Evolutionary conservation across 2,329 filamentous ascomycete species (phyloP), one percentile per base, ranked within the genome.

Genomic region (Whalleya microplaca): DNA sequence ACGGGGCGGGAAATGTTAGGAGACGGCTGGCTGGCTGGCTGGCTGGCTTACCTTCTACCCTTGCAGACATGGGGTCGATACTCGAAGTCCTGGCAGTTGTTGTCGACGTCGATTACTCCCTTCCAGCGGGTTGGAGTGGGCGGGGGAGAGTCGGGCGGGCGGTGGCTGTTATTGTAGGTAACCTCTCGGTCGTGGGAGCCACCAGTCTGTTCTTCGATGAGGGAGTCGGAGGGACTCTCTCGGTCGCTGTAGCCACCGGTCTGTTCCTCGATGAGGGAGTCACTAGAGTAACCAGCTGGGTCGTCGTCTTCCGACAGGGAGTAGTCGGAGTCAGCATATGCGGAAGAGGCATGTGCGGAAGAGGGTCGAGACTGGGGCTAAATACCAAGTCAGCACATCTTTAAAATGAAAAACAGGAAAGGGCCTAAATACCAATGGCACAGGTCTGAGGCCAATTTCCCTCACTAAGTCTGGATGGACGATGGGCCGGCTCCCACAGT

Each of bases 401-500:
- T 20, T 9, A 40, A 21, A 42, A 10, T 29, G 27, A 20, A 3
- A 37, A n/a, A 40, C n/a, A 53, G 41, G 23, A 41, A 32, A 48
- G 43, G 37, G 27, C 62, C 70, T n/a, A 9, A 27, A 63, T 66
- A 80, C 78, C 64, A 67, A 57, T 10, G 74, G 71, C 16, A 73
- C 68, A 19, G 73, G 53, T 16, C 74, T 72, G 43, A 72, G 68
- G 3, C 79, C 78, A 16, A 83, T 70, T 4, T 74, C 70, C 50
- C 64, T 72, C 23, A 81, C 54, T 10, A 78, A 53, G 1, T 68
- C 60, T 14, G 71, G 74, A 56, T 80, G 68, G 12, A 73, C 67
- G 3, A 81, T 55, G 1, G 82, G 83, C n/a, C 81, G 71, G 6
- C 68, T 65, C 21, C 75, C 66, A 32, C 74, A 49, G 5, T 73